These are phyloP conservation scores for Mycena floridula DNA, from an alignment of 768 basidiomycete genomes.

Conservation along the genomic window DNA sequence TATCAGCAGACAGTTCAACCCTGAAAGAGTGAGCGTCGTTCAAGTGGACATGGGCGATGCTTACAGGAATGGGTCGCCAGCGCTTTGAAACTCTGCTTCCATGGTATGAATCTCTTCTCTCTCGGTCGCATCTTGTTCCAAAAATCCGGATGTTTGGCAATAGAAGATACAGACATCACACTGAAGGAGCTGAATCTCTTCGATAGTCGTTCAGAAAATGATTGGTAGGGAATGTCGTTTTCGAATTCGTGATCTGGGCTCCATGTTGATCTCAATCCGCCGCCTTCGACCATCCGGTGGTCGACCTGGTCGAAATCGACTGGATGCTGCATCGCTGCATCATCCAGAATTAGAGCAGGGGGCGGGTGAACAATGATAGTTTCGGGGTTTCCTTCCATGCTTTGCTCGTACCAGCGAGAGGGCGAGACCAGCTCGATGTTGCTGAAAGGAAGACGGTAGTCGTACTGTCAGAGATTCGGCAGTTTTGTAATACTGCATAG, in stretches of 20 bases:
- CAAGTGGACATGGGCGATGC: slow-evolving; percentile 9
- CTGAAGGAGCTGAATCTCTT: background rate
- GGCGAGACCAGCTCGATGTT: background rate
- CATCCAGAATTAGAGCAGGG: background rate
- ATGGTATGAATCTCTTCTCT: slow-evolving; percentile 17
- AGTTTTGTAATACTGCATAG: no score
- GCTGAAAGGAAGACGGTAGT: no score
- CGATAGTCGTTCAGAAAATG: slow-evolving; percentile 4
- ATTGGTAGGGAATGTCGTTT: background rate
- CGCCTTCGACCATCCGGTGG: slow-evolving; percentile 4
- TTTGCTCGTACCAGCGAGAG: slow-evolving; percentile 2
- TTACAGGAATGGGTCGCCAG: slow-evolving; percentile 29
- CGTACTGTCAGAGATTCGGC: no score
- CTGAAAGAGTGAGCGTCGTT: slow-evolving; percentile 13
- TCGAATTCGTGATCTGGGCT: slow-evolving; percentile 9
- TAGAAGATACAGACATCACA: background rate
- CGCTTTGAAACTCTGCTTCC: slow-evolving; percentile 26
- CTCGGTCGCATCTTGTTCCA: slow-evolving; percentile 20
- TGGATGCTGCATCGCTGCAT: background rate
- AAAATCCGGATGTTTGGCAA: slow-evolving; percentile 5
- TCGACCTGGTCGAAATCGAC: background rate
- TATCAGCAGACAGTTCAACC: slow-evolving; percentile 34
- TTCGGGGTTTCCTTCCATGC: background rate
- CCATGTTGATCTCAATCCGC: slow-evolving; percentile 3
- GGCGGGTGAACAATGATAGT: background rate